Base-by-base conservation (phyloP, 1,284 basidiomycete species). In the Calocybe gambosa region DNA sequence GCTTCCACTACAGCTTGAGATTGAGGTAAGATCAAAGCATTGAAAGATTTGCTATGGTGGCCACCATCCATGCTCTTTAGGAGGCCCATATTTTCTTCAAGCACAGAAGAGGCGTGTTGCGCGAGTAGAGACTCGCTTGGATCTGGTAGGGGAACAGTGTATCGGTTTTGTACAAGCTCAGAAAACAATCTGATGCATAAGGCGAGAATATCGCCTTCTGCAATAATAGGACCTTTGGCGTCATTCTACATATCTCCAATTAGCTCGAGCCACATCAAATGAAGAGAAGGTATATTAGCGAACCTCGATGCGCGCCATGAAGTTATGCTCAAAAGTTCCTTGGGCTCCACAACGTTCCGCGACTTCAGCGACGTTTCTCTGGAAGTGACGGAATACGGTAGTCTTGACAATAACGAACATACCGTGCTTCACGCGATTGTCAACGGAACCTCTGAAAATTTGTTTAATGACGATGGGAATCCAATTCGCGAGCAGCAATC, bases 321-420 rank as follows among this genome's bases (percentile, higher is more conserved):
- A 69, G 54, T 77, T 78, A 45, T 73, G 68, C 43, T 73, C 71
- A 46, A 76, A 75, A 0, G 69, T 73, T 16, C 75, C 75, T 59
- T 77, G 75, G 1, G 75, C 75, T 39, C 75, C 75, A 42, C 70
- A 74, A 8, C 75, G 65, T 49, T 78, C 75, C 8, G 68, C 66
- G 21, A 77, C 59, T 50, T 74, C 73, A 15, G 63, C 58, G 2
- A 68, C 58, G 51, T 65, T 68, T 18, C 69, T 62, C 48, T 73
- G 70, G 50, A 70, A 69, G 43, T 75, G 72, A 6, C 73, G 65
- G 41, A 65, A 66, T 8, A 73, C 59, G 0, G 72, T 74, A 7
- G 74, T 62, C 58, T 78, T 78, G 44, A 66, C 63, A 43, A 75
- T 67, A 18, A 73, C 70, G 13, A 72, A 65, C 42, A 75, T 56